phyloP scores from a whole-genome alignment of 2,329 filamentous ascomycete species.

The Penicillium palitans region DNA sequence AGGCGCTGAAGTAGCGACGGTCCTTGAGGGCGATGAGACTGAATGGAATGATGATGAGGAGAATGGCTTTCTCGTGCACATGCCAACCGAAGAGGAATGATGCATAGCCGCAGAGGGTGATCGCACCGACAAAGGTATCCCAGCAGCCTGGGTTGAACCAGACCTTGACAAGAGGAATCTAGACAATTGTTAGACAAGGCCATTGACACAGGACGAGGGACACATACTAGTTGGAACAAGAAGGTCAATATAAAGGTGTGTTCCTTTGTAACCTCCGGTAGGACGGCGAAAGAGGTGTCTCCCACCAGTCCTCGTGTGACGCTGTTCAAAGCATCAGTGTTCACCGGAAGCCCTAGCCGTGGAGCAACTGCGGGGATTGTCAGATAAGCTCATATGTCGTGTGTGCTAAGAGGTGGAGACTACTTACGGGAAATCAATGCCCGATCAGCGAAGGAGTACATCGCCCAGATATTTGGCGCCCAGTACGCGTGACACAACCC shows the following conservation, averaged over 20 bases:
- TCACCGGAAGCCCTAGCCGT: conserved; percentile 71
- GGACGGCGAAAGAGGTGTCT: conserved; percentile 88
- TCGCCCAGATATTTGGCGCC: conserved; percentile 95
- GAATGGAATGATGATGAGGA: conserved; percentile 93
- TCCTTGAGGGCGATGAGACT: conserved; percentile 88
- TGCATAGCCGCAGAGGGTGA: conserved; percentile 91
- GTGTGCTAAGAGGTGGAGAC: neutral
- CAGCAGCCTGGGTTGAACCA: conserved; percentile 80
- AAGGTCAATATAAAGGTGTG: conserved; percentile 81
- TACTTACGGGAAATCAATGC: conserved; percentile 74
- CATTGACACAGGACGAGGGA: conserved; percentile 4
- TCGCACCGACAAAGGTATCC: conserved; percentile 84
- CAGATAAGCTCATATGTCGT: conserved; percentile 28
- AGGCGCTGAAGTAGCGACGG: conserved; percentile 85
- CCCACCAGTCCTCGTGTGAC: conserved; percentile 92
- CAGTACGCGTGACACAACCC: conserved; percentile 97
- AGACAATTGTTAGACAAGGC: conserved; percentile 16
- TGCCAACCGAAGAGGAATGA: conserved; percentile 99
- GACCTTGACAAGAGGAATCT: conserved; percentile 75
- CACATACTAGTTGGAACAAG: conserved; percentile 68
- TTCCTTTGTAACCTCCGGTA: conserved; percentile 80
- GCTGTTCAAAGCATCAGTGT: conserved; percentile 74
- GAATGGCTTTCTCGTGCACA: conserved; percentile 94
- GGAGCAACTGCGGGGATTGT: conserved; percentile 66
- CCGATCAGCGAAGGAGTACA: conserved; percentile 90